Evolutionary conservation across 1,284 basidiomycete genomes (phyloP), one percentile per base, ranked within the genome.

Genomic region (Cryptococcus jaspeensis): DNA sequence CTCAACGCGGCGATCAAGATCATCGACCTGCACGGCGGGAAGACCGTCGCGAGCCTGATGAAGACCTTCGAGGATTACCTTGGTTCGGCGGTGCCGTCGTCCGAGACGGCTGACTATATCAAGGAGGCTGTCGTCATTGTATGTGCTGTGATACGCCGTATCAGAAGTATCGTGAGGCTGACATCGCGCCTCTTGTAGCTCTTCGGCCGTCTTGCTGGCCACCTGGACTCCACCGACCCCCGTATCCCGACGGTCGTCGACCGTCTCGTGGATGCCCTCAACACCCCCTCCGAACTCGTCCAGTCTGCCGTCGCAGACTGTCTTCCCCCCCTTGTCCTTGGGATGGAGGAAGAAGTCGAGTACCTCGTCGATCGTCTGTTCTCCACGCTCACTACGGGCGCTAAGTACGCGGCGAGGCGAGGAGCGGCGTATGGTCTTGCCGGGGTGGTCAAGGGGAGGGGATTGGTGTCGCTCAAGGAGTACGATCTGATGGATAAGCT

Each of bases 341-440:
- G 87, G 42, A 88, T 91, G 81, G 81, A 82, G 52, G 84, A 84
- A 43, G 76, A 81, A 48, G 82, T 87, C n/a, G 80, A 84, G 16
- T 78, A 80, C 25, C 82, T 99, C 20, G 84, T 95, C 47, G 87
- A 91, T 57, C 81, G 84, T 60, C 82, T 97, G 2, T 84, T 93
- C 64, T 82, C 85, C 22, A 87, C 92, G 40, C 81, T 96, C 20
- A 85, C 89, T 56, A 83, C 85, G 45, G 86, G 86, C 1, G 80
- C 85, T 9, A 97, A 93, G 75, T 99, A 99, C 70, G 95, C 92
- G 7, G 84, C 86, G 56, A 86, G 96, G 28, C 85, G 95, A 45
- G 96, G 96, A 40, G 94, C 94, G 1, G 95, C 95, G 1, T 99
- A 99, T 72, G 96, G 96, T 49, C 79, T 99, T 20, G 93, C 95